These are phyloP conservation scores for Scedosporium dehoogii DNA, from an alignment of 2,329 filamentous ascomycete species.

Conservation along the genomic window DNA sequence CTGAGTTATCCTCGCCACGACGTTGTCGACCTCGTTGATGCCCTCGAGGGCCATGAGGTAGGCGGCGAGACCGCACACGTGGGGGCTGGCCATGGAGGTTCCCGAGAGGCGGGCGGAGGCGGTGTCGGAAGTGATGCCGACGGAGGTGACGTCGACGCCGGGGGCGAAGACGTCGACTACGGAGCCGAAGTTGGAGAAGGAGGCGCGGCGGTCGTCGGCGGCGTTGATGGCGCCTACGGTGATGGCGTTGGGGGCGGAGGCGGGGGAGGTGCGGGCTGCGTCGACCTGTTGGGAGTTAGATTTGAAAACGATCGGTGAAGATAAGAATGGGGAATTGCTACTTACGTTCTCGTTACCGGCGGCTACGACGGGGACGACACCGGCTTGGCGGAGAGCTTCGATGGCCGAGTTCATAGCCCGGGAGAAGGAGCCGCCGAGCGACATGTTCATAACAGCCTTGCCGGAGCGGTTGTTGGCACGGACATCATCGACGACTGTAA, in stretches of 20 bases:
- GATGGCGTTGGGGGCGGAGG: slow-evolving; percentile 44
- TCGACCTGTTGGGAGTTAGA: slow-evolving; percentile 25
- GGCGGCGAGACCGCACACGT: slow-evolving; percentile 57
- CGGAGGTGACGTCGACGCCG: slow-evolving; percentile 42
- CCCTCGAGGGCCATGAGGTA: slow-evolving; percentile 53
- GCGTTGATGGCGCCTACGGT: slow-evolving; percentile 51
- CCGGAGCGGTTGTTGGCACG: slow-evolving; percentile 28
- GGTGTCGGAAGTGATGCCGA: slow-evolving; percentile 38
- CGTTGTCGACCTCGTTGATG: slow-evolving; percentile 31
- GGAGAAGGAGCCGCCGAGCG: slow-evolving; percentile 41
- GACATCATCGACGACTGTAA: slow-evolving; percentile 34
- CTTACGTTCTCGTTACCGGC: slow-evolving; percentile 46
- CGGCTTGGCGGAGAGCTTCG: slow-evolving; percentile 34
- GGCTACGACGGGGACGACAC: slow-evolving; percentile 48
- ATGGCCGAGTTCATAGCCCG: slow-evolving; percentile 45
- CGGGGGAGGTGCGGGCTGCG: slow-evolving; percentile 40
- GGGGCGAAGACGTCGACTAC: slow-evolving; percentile 46
- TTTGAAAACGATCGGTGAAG: background rate
- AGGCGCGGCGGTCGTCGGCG: slow-evolving; percentile 33
- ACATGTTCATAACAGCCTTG: slow-evolving; percentile 55
- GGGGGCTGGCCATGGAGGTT: slow-evolving; percentile 57
- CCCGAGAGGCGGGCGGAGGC: slow-evolving; percentile 37
- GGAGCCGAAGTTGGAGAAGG: slow-evolving; percentile 49
- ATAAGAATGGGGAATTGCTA: background rate
- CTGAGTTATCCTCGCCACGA: slow-evolving; percentile 39